Evolutionary conservation across 306 rosid species (phyloP).

Genomic region (Sicyos edulis): DNA sequence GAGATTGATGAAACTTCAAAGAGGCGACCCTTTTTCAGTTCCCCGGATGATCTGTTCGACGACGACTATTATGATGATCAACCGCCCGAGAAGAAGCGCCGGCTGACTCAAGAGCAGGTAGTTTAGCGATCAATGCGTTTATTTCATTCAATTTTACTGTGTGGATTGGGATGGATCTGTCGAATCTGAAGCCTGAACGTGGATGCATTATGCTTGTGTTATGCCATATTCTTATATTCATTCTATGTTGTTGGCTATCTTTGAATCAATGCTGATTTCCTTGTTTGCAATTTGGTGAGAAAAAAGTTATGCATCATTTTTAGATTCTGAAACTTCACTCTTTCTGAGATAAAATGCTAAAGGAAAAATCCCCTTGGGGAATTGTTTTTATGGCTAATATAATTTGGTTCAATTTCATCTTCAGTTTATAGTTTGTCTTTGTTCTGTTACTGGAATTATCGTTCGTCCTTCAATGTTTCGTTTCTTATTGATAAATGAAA

Average conservation of each 20-base stretch:
- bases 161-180: background rate
- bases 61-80: slow-evolving; percentile 90
- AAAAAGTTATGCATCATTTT: background rate
- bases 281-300: background rate
- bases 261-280: slow-evolving; percentile 16
- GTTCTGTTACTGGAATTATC: background rate
- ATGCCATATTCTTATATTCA: slow-evolving; percentile 3
- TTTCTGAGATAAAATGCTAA: slow-evolving; percentile 6
- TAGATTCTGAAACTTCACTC: background rate
- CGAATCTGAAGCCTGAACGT: slow-evolving; percentile 14
- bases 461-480: background rate
- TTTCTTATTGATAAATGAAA: background rate
- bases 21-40: slow-evolving; percentile 73
- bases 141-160: background rate
- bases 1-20: slow-evolving; percentile 70
- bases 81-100: slow-evolving; percentile 94
- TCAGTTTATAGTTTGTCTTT: background rate
- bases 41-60: slow-evolving; percentile 70
- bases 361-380: background rate
- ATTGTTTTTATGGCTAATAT: no score
- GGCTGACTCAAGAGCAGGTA: slow-evolving; percentile 91
- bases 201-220: background rate
- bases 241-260: slow-evolving; percentile 1
- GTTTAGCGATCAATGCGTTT: background rate
- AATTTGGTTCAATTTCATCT: background rate